phyloP scores from a whole-genome alignment of 208 protist species.

The Naegleria fowleri region DNA sequence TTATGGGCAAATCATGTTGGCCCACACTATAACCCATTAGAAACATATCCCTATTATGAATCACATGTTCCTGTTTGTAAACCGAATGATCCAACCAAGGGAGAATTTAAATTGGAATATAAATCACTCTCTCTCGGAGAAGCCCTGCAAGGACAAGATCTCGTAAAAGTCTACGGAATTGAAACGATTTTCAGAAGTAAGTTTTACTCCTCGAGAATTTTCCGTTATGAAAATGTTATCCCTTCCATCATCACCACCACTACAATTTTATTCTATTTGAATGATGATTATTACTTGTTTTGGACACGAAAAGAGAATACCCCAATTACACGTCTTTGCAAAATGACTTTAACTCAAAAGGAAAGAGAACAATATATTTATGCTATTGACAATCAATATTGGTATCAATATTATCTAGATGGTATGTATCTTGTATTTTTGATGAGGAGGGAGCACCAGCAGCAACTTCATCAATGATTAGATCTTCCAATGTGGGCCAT shows the following conservation, averaged over 20 bases:
- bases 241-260: neutral
- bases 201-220: neutral
- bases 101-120: conserved; percentile 3
- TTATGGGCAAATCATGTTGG: conserved; percentile 73
- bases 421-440: neutral
- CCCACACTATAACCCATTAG: conserved; percentile 72
- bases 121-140: conserved; percentile 44
- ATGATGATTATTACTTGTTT: no score
- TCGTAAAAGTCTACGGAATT: conserved; percentile 32
- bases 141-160: conserved; percentile 45
- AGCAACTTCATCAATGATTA: neutral
- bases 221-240: no score
- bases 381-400: conserved; percentile 64
- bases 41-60: conserved; percentile 69
- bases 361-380: conserved; percentile 48
- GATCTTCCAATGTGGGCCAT: conserved; percentile 27
- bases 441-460: no score
- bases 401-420: conserved; percentile 21
- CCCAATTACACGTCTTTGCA: neutral
- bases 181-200: neutral
- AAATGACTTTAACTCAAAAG: conserved; percentile 33
- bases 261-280: no score
- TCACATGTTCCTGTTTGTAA: conserved; percentile 54
- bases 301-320: conserved; percentile 10
- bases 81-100: neutral